Base-by-base conservation (phyloP, 2,329 filamentous ascomycete genomes). In the Albifimbria verrucaria region DNA sequence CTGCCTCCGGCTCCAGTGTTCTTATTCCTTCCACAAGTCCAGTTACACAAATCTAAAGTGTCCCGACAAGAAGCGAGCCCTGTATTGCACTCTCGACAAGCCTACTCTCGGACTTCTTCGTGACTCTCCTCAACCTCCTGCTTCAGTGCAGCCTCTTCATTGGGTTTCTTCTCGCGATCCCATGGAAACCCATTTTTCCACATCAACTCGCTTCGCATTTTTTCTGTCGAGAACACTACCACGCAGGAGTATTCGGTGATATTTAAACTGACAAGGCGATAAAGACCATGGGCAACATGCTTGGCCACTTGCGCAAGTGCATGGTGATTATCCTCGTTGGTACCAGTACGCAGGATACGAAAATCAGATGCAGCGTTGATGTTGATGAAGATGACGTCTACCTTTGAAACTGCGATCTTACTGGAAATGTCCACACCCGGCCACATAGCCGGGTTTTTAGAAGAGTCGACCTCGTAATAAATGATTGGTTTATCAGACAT, bases 101-200 rank as follows among this genome's bases (percentile, higher is more conserved):
- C n/a, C n/a, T n/a, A n/a, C n/a, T n/a, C n/a, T n/a, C n/a, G n/a
- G n/a, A n/a, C n/a, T n/a, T n/a, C n/a, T n/a, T n/a, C n/a, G n/a
- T n/a, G n/a, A n/a, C n/a, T n/a, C n/a, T n/a, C n/a, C n/a, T n/a
- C n/a, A n/a, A n/a, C n/a, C n/a, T n/a, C n/a, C n/a, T n/a, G n/a
- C n/a, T n/a, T n/a, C n/a, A n/a, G n/a, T n/a, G n/a, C n/a, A n/a
- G n/a, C n/a, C n/a, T n/a, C n/a, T n/a, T n/a, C n/a, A n/a, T n/a
- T n/a, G n/a, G n/a, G n/a, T n/a, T 50, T 41, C 12, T 9, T 17
- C 22, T 50, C 49, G 7, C 17, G 26, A 25, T 50, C 49, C 49
- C 49, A 51, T 17, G 49, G 49, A 32, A 51, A 51, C n/a, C 49
- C 49, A 24, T 32, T 39, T n/a, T 45, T 51, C 42, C 42, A 32